Conservation (phyloP, 805 yeast species). For the Starmerella potacharoeniae region DNA sequence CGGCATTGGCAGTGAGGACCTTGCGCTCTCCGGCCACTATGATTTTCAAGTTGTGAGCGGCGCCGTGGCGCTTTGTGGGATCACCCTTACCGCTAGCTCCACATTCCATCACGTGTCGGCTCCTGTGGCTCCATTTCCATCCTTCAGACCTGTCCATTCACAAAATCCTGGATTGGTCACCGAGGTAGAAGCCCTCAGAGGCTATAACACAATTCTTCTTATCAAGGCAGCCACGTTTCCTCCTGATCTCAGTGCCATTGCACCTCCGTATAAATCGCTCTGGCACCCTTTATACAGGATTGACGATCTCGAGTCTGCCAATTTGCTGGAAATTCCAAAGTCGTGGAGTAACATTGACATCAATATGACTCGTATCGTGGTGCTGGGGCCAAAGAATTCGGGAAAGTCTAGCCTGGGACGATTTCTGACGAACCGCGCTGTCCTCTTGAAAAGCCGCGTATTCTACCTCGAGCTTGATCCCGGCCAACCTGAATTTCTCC, state of each 20-base stretch:
- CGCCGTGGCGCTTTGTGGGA: slow-evolving; percentile 24
- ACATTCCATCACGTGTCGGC: slow-evolving; percentile 9
- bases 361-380: slow-evolving; percentile 25
- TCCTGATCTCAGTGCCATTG: slow-evolving; percentile 14
- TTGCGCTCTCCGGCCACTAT: slow-evolving; percentile 27
- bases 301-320: not conserved
- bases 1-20: slow-evolving; percentile 15
- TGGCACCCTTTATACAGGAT: slow-evolving; percentile 11
- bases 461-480: slow-evolving; percentile 72
- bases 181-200: not conserved
- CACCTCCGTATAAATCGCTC: slow-evolving; percentile 25
- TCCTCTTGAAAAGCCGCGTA: slow-evolving; percentile 26
- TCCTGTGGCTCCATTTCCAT: slow-evolving; percentile 21
- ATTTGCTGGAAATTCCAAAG: slow-evolving; percentile 4
- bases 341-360: slow-evolving; percentile 22
- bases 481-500: slow-evolving; percentile 71
- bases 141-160: slow-evolving; percentile 12
- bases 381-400: slow-evolving; percentile 59
- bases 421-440: slow-evolving; percentile 25
- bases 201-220: slow-evolving; percentile 9
- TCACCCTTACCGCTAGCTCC: slow-evolving; percentile 9
- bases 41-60: slow-evolving; percentile 26
- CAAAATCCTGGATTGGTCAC: not conserved
- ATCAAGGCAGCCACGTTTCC: not conserved
- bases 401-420: slow-evolving; percentile 73